Evolutionary conservation across 352 stramenopile genomes (phyloP).

Genomic region (Globisporangium sylvaticum): DNA sequence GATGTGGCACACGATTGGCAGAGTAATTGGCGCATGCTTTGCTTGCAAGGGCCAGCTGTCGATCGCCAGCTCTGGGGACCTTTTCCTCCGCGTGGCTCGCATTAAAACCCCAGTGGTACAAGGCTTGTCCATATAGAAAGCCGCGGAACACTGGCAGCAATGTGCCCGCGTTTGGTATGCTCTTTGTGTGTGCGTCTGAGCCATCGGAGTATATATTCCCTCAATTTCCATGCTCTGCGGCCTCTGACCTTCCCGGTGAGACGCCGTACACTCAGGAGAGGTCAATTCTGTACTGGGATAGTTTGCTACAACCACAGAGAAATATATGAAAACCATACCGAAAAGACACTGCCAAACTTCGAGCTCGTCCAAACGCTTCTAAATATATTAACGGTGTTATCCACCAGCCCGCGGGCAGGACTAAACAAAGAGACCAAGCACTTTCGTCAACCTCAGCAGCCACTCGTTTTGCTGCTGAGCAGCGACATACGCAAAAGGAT

Average conservation of each 20-base stretch:
- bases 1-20: constrained; percentile 19
- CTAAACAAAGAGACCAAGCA: background rate
- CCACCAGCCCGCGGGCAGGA: background rate
- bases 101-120: constrained; percentile 16
- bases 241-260: constrained; percentile 7
- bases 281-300: constrained; percentile 2
- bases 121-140: constrained; percentile 12
- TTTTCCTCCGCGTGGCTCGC: constrained; percentile 12
- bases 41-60: constrained; percentile 18
- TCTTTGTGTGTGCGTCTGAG: constrained; percentile 10
- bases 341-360: constrained; percentile 2
- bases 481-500: constrained; percentile 14
- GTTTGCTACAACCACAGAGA: background rate
- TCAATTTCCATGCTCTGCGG: background rate
- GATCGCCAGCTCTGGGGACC: constrained; percentile 5
- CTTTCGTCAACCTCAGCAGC: background rate
- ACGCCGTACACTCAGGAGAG: background rate
- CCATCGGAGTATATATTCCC: constrained; percentile 9
- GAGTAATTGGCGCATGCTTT: constrained; percentile 21
- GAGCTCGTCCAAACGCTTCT: background rate
- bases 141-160: constrained; percentile 8
- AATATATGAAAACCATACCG: background rate
- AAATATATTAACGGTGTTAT: constrained; percentile 10
- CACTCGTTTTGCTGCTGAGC: background rate
- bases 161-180: constrained; percentile 12